These are phyloP conservation scores for Talaromyces sp. DNA, from an alignment of 2,329 filamentous ascomycete genomes.

Conservation along the genomic window DNA sequence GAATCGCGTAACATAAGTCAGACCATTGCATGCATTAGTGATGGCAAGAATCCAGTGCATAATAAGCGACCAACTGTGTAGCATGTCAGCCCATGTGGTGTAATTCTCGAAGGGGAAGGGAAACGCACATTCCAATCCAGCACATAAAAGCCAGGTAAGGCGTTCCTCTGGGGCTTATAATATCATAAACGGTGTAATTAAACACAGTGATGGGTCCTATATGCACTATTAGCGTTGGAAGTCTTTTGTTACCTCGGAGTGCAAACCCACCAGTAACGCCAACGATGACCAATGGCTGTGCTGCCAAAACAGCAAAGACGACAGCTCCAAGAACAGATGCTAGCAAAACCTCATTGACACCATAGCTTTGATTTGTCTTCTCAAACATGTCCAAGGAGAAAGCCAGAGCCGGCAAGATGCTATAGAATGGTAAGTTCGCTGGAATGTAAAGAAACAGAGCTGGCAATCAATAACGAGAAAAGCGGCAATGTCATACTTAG, in stretches of 20 bases:
- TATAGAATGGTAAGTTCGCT: conserved; percentile 39
- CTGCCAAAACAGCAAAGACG: conserved; percentile 77
- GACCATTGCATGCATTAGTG: conserved; percentile 82
- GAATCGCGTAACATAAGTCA: conserved; percentile 89
- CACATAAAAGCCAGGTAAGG: conserved; percentile 90
- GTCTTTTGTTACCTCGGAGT: not conserved
- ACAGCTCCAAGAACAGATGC: conserved; percentile 80
- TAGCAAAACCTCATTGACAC: conserved; percentile 88
- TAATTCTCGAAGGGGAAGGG: not conserved
- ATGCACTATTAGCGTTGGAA: conserved; percentile 12
- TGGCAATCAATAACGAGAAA: not conserved
- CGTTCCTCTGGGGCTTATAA: conserved; percentile 74
- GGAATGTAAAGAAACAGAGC: not conserved
- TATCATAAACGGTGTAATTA: conserved; percentile 92
- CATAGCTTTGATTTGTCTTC: conserved; percentile 80
- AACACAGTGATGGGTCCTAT: conserved; percentile 86
- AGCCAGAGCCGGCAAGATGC: conserved; percentile 82
- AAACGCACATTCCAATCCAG: conserved; percentile 75
- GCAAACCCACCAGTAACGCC: conserved; percentile 70
- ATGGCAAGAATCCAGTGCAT: conserved; percentile 84
- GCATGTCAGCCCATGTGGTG: conserved; percentile 12
- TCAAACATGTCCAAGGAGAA: conserved; percentile 94
- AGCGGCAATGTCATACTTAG: conserved; percentile 64
- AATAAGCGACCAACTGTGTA: conserved; percentile 72
- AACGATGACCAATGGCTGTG: conserved; percentile 86